Conservation (phyloP, 2,329 filamentous ascomycete species). For the Lecanosticta acicola region DNA sequence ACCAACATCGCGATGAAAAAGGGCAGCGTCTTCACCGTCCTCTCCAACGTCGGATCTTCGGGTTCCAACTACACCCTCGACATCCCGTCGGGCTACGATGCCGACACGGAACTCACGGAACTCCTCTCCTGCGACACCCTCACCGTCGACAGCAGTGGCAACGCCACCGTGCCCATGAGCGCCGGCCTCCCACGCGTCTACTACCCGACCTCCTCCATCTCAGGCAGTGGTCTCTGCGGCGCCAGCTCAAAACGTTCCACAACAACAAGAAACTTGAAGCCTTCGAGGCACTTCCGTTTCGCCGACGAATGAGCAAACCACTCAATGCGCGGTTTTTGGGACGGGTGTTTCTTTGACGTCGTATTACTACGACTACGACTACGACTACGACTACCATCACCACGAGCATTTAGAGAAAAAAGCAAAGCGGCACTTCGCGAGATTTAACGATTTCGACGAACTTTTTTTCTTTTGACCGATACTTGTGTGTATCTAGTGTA, state of each 20-base stretch:
- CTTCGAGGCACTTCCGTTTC: neutral
- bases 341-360: no score
- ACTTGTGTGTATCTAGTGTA: no score
- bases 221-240: constrained; percentile 4
- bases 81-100: constrained; percentile 26
- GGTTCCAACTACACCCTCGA: constrained; percentile 25
- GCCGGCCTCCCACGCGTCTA: constrained; percentile 34
- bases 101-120: constrained; percentile 34
- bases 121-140: constrained; percentile 33
- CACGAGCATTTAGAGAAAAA: no score
- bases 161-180: constrained; percentile 33
- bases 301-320: neutral
- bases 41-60: constrained; percentile 29
- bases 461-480: no score
- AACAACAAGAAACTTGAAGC: constrained; percentile 1
- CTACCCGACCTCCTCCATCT: constrained; percentile 26
- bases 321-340: no score
- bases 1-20: constrained; percentile 45
- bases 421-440: no score
- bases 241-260: constrained; percentile 4
- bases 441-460: no score
- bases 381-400: no score
- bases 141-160: constrained; percentile 26
- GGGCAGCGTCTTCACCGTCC: constrained; percentile 39
- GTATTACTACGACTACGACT: no score